Conservation (phyloP, 208 protist species). For the Porcisia deanei region DNA sequence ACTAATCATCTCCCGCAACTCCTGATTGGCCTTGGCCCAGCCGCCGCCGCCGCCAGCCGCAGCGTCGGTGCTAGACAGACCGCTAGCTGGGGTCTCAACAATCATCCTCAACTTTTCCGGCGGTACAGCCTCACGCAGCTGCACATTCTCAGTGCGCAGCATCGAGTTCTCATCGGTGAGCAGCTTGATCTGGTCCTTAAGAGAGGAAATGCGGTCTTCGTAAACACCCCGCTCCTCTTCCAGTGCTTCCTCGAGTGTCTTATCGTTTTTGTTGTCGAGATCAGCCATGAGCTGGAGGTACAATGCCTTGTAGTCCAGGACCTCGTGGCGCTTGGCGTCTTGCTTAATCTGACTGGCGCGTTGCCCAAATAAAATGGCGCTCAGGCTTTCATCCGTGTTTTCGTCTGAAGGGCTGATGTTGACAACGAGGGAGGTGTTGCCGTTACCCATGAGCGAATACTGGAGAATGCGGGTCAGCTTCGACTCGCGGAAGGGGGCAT, state of each 20-base stretch:
- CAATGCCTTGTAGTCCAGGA: constrained; percentile 90
- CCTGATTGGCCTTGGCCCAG: constrained; percentile 49
- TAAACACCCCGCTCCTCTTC: constrained; percentile 74
- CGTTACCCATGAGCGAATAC: constrained; percentile 91
- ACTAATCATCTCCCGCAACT: constrained; percentile 52
- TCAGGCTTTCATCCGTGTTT: constrained; percentile 88
- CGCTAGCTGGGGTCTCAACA: constrained; percentile 20
- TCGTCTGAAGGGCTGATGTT: constrained; percentile 88
- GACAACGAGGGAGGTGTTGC: constrained; percentile 90
- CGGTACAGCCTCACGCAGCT: constrained; percentile 37
- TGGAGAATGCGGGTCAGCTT: constrained; percentile 95
- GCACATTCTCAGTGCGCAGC: constrained; percentile 52
- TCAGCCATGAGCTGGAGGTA: constrained; percentile 89
- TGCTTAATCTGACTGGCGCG: constrained; percentile 94
- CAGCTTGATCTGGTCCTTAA: constrained; percentile 63
- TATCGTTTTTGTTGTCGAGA: constrained; percentile 85
- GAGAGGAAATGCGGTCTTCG: constrained; percentile 65
- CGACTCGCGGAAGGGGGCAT: constrained; percentile 91
- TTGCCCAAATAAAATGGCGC: constrained; percentile 90
- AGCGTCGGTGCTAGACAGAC: neutral
- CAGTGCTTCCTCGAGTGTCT: constrained; percentile 66
- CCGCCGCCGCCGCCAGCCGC: constrained; percentile 9
- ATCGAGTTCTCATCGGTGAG: constrained; percentile 71
- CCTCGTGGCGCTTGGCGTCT: constrained; percentile 89
- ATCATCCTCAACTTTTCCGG: constrained; percentile 36